Base-by-base conservation (phyloP, 1,284 basidiomycete genomes). In the Golubevia pallescens region DNA sequence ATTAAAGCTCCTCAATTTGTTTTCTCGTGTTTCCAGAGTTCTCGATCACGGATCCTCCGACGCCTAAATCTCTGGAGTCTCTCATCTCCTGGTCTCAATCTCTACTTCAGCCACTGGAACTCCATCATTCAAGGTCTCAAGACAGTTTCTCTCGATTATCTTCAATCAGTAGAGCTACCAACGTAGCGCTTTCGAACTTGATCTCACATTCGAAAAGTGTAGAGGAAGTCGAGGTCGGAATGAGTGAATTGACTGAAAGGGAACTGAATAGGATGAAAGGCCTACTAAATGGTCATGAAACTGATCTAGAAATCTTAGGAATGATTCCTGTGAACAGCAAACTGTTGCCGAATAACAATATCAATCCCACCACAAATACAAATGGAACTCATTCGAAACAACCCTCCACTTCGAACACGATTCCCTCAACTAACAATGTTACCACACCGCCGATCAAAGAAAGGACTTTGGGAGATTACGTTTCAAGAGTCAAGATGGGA, bases 131-230 rank as follows among this genome's bases (percentile, higher is more conserved):
- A 10, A 20, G 51, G 16, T 21, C 64, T 56, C 34, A 54, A 19
- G 65, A 75, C 8, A 56, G 73, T 13, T 62, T 75, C 42, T 53
- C 65, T 5, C 65, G 67, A 56, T 67, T 83, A 24, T 58, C 66
- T 4, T 62, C 67, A 20, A 82, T 84, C 7, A 66, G 74, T 8
- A 63, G 70, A 54, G 78, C 78, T 65, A 75, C 79, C 7, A 60
- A 65, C 24, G 75, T 83, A 2, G 82, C 80, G 0, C 63, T 85
- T 2, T 60, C 64, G 28, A 83, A 85, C 58, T 71, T 85, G n/a
- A 60, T 75, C 34, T 60, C 70, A 4, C 81, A 84, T 56, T 68
- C 81, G 20, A 63, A 64, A 21, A 75, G 69, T n/a, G 74, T 84
- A 57, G 69, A 77, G 32, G 61, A 62, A 14, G 76, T 71, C 1